Evolutionary conservation across 768 basidiomycete genomes (phyloP).

Genomic region (Leccinum boreale): DNA sequence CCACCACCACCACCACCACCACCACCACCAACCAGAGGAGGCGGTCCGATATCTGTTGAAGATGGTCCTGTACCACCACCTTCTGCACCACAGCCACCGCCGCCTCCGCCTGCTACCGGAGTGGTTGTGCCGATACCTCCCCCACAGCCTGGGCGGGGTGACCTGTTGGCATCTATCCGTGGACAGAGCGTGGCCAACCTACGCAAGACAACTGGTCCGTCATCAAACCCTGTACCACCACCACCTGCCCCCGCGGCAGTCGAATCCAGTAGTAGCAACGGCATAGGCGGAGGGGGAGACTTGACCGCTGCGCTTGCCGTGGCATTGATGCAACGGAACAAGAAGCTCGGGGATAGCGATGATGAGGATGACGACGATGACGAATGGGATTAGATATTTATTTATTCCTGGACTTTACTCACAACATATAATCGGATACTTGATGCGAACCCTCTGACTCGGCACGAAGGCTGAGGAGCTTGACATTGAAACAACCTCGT

Average conservation of each 20-base stretch:
- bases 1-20: conserved; percentile 33
- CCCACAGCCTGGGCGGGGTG: conserved; percentile 56
- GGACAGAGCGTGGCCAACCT: conserved; percentile 70
- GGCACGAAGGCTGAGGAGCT: background rate
- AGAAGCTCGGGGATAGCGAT: conserved; percentile 83
- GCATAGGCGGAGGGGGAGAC: conserved; percentile 53
- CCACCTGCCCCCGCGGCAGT: conserved; percentile 31
- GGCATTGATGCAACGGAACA: conserved; percentile 79
- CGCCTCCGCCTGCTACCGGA: conserved; percentile 40
- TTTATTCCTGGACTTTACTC: conserved; percentile 4
- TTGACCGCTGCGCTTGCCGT: conserved; percentile 81
- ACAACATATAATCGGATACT: conserved; percentile 9
- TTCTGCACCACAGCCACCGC: conserved; percentile 30
- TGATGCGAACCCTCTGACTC: background rate
- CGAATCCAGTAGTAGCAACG: conserved; percentile 32
- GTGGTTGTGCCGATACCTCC: conserved; percentile 33
- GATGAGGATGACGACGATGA: conserved; percentile 76
- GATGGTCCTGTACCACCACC: conserved; percentile 30
- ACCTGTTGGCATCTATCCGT: conserved; percentile 77
- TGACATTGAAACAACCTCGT: background rate
- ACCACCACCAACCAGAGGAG: conserved; percentile 23
- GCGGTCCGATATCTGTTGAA: conserved; percentile 14
- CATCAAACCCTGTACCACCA: conserved; percentile 33
- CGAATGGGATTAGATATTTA: conserved; percentile 46
- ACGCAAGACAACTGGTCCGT: conserved; percentile 45